Evolutionary conservation across 116 monocot genomes (phyloP), one percentile per base, ranked within the genome.

Genomic region (Zostera marina): DNA sequence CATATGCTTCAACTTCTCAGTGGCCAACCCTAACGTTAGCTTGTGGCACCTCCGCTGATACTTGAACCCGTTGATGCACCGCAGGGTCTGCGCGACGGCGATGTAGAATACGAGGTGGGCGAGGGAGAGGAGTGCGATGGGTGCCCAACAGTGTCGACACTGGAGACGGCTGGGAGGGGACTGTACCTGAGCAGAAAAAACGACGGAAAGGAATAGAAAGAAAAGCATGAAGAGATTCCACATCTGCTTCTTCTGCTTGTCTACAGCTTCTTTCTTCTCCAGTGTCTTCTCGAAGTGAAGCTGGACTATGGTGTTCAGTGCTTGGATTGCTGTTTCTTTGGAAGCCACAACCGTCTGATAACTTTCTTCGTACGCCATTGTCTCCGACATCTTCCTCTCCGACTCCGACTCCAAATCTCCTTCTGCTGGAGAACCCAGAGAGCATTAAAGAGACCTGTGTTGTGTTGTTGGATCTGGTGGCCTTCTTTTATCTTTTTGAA

Each of bases 241-340:
- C 44, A 96, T 75, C 67, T 96, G 77, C 78, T 89, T 82, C 82
- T 89, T 96, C 66, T 89, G 82, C 21, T 54, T 68, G 72, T 85
- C 85, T 19, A 89, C 74, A 13, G 80, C 75, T 8, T 76, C 75
- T 65, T 89, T 89, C 81, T 89, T 89, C 69, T 85, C 89, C 20
- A 96, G 74, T 8, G 89, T 82, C 65, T 85, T 85, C 72, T 96
- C 96, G 74, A 89, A 96, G 82, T 96, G 96, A 32, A 96, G 85
- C 63, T 96, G 89, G 60, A 94, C 70, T 45, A 89, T 80, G 40
- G 74, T 64, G 82, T 80, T 89, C 54, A 96, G 85, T n/a, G 96
- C 72, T 26, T 85, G 85, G 39, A 78, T 53, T 42, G 76, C 69
- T 46, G 60, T 69, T 41, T 72, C 72, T 19, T 65, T 61, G n/a